phyloP scores from a whole-genome alignment of 2,329 filamentous ascomycete genomes.

The Falciphora oryzae region DNA sequence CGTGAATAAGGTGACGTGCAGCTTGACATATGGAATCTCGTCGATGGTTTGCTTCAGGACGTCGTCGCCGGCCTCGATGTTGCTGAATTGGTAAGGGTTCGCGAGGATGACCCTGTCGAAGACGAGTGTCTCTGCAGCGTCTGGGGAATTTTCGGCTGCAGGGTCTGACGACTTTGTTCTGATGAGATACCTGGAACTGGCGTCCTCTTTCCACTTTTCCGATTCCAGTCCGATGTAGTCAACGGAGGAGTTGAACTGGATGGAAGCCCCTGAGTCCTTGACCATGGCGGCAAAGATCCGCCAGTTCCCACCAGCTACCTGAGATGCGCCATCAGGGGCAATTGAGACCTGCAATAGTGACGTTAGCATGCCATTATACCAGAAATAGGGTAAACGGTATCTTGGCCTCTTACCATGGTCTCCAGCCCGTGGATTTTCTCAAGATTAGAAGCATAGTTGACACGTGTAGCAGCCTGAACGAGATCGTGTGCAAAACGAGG shows the following conservation, averaged over 20 bases:
- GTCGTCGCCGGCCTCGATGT: conserved; percentile 56
- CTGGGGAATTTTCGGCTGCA: conserved; percentile 23
- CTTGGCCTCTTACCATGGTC: conserved; percentile 54
- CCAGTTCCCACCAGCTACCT: conserved; percentile 85
- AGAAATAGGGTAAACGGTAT: neutral
- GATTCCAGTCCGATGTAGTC: conserved; percentile 45
- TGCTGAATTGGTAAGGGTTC: conserved; percentile 74
- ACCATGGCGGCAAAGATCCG: conserved; percentile 86
- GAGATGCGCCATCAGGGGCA: conserved; percentile 77
- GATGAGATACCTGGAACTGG: conserved; percentile 38
- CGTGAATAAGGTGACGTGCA: conserved; percentile 87
- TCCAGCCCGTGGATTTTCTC: conserved; percentile 82
- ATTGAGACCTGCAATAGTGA: conserved; percentile 58
- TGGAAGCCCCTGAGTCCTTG: conserved; percentile 50
- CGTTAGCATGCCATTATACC: neutral
- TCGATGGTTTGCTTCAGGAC: conserved; percentile 69
- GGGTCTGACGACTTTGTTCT: conserved; percentile 26
- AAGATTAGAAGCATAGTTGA: conserved; percentile 92
- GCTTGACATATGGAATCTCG: conserved; percentile 73
- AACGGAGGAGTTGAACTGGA: conserved; percentile 65
- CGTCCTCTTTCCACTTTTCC: conserved; percentile 25
- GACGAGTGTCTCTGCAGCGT: conserved; percentile 34
- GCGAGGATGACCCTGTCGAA: conserved; percentile 84
- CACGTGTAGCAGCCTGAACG: conserved; percentile 82
- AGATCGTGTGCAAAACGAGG: conserved; percentile 69